Percentiles rank a stretch among this genome's conserved stretches.
These are phyloP conservation scores for Malania oleifera DNA, from an alignment of 164 flowering plant species.

Conservation along the genomic window DNA sequence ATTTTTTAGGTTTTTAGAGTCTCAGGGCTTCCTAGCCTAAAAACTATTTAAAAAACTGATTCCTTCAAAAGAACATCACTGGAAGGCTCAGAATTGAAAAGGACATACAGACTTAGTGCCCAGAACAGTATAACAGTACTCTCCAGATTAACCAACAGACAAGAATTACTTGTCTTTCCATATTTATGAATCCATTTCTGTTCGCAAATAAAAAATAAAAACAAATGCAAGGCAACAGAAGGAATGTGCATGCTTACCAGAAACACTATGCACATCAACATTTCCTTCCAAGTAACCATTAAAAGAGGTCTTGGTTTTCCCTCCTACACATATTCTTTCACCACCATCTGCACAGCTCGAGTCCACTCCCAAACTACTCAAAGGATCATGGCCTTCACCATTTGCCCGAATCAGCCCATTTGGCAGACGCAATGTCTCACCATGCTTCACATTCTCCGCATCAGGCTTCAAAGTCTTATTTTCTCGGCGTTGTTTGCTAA, in stretches of 20 bases:
- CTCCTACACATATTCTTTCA: conserved; percentile 5
- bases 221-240: neutral
- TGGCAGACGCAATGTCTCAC: conserved; percentile 17
- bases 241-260: conserved; percentile 34
- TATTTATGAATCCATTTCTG: neutral
- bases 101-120: neutral
- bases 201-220: neutral
- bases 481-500: conserved; percentile 19
- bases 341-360: conserved; percentile 14
- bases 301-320: conserved; percentile 13
- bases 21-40: no score
- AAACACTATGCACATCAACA: conserved; percentile 18
- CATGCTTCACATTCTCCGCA: conserved; percentile 17
- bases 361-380: neutral
- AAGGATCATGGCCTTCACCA: conserved; percentile 17
- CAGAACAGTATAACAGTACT: neutral
- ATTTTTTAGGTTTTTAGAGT: no score
- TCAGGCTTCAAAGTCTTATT: conserved; percentile 8
- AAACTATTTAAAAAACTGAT: no score
- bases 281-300: conserved; percentile 24
- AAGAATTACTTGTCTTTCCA: neutral
- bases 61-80: no score
- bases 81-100: no score
- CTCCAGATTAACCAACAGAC: no score
- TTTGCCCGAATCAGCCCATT: conserved; percentile 30